These are phyloP conservation scores for Przewalskia tangutica DNA, from an alignment of 257 asterid species.

Conservation along the genomic window DNA sequence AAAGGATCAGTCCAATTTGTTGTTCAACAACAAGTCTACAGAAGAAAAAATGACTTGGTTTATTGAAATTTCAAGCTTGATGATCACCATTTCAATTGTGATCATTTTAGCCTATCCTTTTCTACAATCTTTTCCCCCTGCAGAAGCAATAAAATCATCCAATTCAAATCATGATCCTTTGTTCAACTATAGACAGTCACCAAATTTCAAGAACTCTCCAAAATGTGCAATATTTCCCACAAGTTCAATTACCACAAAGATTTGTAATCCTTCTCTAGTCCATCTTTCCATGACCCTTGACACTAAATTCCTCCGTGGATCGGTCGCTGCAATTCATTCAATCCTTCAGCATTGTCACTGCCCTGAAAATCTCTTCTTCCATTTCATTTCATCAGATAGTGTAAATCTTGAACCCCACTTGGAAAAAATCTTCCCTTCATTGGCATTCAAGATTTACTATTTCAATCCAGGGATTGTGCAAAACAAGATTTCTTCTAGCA, in stretches of 20 bases:
- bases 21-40: neutral
- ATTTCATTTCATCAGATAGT: constrained; percentile 37
- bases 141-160: constrained; percentile 35
- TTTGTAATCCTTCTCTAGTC: constrained; percentile 37
- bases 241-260: neutral
- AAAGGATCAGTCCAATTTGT: neutral
- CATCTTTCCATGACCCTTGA: constrained; percentile 72
- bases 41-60: neutral
- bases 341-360: constrained; percentile 46
- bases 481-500: constrained; percentile 36
- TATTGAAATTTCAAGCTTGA: constrained; percentile 3
- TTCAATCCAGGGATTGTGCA: constrained; percentile 52
- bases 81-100: constrained; percentile 19
- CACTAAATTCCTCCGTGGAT: constrained; percentile 46
- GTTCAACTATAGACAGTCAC: constrained; percentile 3
- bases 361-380: constrained; percentile 58
- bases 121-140: constrained; percentile 43
- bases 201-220: neutral
- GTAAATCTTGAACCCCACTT: constrained; percentile 27
- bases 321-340: constrained; percentile 60
- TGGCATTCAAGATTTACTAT: constrained; percentile 38
- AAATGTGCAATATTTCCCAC: neutral
- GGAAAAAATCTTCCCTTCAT: constrained; percentile 35
- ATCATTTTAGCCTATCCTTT: constrained; percentile 39
- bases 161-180: constrained; percentile 8